phyloP scores from a whole-genome alignment of 2,329 filamentous ascomycete species.

The Nemania diffusa region DNA sequence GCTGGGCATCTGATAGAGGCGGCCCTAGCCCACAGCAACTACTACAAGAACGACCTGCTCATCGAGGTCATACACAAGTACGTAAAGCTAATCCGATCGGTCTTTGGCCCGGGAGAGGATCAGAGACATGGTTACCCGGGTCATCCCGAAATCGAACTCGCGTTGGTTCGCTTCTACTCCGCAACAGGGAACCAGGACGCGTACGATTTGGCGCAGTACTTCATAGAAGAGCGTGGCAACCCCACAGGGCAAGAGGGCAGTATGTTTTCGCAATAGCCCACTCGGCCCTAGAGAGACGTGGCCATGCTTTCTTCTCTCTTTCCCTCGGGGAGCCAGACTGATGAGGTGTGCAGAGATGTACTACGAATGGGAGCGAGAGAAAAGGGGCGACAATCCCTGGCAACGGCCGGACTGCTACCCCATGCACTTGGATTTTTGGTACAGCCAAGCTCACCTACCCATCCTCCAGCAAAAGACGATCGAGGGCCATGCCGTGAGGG shows the following conservation, averaged over 20 bases:
- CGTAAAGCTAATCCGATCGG: conserved; percentile 60
- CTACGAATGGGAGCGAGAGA: conserved; percentile 64
- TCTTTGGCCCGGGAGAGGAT: conserved; percentile 61
- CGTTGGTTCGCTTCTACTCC: conserved; percentile 53
- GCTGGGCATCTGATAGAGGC: conserved; percentile 71
- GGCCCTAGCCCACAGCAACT: conserved; percentile 64
- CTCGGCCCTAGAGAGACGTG: not conserved
- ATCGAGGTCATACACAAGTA: conserved; percentile 65
- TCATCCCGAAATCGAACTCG: conserved; percentile 65
- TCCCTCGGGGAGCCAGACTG: not conserved
- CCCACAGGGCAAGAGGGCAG: conserved; percentile 57
- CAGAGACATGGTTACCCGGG: conserved; percentile 70
- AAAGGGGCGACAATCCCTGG: conserved; percentile 61
- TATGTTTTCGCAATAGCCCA: conserved; percentile 24
- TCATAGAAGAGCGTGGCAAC: conserved; percentile 68
- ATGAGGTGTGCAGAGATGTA: conserved; percentile 53
- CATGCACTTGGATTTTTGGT: conserved; percentile 55
- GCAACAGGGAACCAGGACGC: conserved; percentile 51
- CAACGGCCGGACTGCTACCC: conserved; percentile 61
- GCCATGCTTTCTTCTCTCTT: not conserved
- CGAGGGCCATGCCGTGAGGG: conserved; percentile 69
- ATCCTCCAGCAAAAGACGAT: conserved; percentile 64
- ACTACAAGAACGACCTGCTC: conserved; percentile 62
- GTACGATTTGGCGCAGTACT: conserved; percentile 63
- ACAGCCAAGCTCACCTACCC: conserved; percentile 66